A percentile compares a stretch with the other conserved stretches of the same genome.
These are phyloP conservation scores for Lobosporangium transversale DNA, from an alignment of 192 early-diverging fungal genomes.

Conservation along the genomic window DNA sequence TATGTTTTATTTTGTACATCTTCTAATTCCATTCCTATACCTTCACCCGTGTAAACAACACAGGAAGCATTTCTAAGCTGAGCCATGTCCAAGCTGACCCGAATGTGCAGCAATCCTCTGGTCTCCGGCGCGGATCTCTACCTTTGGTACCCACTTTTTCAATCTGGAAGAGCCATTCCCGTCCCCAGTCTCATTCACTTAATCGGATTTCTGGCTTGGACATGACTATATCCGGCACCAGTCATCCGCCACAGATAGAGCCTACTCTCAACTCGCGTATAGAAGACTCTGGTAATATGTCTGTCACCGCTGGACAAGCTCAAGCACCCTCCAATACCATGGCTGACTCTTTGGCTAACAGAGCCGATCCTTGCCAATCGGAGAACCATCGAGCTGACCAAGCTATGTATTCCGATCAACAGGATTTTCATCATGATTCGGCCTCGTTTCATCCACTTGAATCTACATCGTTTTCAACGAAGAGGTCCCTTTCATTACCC, in stretches of 20 bases:
- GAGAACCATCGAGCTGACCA: background rate
- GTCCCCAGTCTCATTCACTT: constrained; percentile 6
- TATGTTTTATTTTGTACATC: no score
- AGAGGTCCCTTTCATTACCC: constrained; percentile 10
- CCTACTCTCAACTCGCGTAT: no score
- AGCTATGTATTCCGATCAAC: background rate
- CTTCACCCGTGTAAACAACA: no score
- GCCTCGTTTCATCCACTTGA: background rate
- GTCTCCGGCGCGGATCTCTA: background rate
- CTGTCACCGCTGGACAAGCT: background rate
- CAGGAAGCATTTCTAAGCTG: no score
- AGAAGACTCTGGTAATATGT: no score
- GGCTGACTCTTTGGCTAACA: background rate
- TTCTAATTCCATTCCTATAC: no score
- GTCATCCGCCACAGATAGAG: background rate
- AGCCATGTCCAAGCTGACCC: no score
- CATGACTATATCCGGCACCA: background rate
- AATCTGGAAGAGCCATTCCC: constrained; percentile 1
- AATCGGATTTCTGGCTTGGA: background rate
- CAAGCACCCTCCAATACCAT: background rate
- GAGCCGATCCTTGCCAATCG: background rate
- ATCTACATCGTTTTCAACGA: background rate
- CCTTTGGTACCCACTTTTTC: background rate
- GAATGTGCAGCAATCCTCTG: background rate
- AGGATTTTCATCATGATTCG: background rate